phyloP scores from a whole-genome alignment of 176 grass and related monocot species.

The Rhynchospora breviuscula region DNA sequence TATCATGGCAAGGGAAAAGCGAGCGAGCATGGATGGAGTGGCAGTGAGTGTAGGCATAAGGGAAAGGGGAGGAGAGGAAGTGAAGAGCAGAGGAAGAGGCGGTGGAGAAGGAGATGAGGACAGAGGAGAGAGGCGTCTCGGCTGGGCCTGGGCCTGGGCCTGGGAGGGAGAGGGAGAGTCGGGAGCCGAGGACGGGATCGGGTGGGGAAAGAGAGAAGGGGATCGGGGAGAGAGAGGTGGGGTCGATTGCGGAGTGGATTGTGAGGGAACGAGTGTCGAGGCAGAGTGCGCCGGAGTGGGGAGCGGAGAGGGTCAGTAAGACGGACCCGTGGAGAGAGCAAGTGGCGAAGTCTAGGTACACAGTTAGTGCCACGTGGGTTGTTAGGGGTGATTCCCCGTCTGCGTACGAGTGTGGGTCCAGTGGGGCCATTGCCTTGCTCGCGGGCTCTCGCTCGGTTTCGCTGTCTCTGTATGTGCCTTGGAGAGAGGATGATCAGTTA shows the following conservation, averaged over 20 bases:
- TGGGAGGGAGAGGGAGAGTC: not conserved
- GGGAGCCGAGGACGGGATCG: not conserved
- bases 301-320: conserved; percentile 17
- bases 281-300: not conserved
- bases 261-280: conserved; percentile 21
- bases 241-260: not conserved
- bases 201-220: not conserved
- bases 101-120: conserved; percentile 7
- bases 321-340: conserved; percentile 34
- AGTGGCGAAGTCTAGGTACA: conserved; percentile 82
- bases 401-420: conserved; percentile 88
- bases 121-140: not conserved
- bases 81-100: not conserved
- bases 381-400: conserved; percentile 47
- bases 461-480: too few species aligned
- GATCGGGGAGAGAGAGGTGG: not conserved
- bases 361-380: conserved; percentile 40
- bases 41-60: conserved; percentile 87
- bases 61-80: not conserved
- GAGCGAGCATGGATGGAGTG: conserved; percentile 90
- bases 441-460: too few species aligned
- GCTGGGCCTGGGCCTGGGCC: too few species aligned
- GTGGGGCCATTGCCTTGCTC: conserved; percentile 41
- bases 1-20: conserved; percentile 83
- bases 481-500: too few species aligned